These are phyloP conservation scores for Colletotrichum trifolii DNA, from an alignment of 2,329 filamentous ascomycete species.

Conservation along the genomic window DNA sequence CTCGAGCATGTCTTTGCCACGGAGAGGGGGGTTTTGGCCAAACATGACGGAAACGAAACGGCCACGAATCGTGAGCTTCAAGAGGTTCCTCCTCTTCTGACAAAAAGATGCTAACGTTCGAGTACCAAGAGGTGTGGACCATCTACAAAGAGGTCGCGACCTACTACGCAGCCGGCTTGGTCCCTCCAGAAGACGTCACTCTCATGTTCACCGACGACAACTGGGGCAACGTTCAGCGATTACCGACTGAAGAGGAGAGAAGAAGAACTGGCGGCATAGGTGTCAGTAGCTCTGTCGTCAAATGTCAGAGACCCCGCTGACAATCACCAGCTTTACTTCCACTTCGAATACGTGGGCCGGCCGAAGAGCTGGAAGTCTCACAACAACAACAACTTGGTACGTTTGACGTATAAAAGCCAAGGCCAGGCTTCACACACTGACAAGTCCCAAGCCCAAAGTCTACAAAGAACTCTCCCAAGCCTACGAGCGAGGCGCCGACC, in stretches of 20 bases:
- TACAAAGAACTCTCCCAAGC: conserved; percentile 60
- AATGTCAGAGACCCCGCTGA: background rate
- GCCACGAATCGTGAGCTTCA: conserved; percentile 70
- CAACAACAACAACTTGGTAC: conserved; percentile 65
- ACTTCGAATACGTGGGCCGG: conserved; percentile 51
- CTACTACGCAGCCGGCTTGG: conserved; percentile 68
- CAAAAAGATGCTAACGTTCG: conserved; percentile 55
- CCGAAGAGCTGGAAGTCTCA: conserved; percentile 57
- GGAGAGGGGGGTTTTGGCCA: conserved; percentile 68
- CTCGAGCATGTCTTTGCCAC: conserved; percentile 68
- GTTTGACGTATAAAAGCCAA: conserved; percentile 38
- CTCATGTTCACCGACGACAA: conserved; percentile 72
- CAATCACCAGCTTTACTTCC: conserved; percentile 57
- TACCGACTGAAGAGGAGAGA: conserved; percentile 65
- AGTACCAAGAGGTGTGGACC: conserved; percentile 73
- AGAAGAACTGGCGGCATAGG: conserved; percentile 67
- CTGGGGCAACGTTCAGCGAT: conserved; percentile 66
- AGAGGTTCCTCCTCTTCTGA: conserved; percentile 61
- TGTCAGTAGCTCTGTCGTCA: conserved; percentile 42
- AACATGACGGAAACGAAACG: conserved; percentile 63
- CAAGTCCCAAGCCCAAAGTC: conserved; percentile 38
- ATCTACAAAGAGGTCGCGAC: conserved; percentile 71
- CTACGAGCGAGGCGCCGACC: conserved; percentile 64
- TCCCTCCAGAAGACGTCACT: conserved; percentile 66
- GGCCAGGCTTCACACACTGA: background rate